A percentile compares a stretch with the other conserved stretches of the same genome.
These are phyloP conservation scores for Detonula confervacea DNA, from an alignment of 352 stramenopile species.

Conservation along the genomic window DNA sequence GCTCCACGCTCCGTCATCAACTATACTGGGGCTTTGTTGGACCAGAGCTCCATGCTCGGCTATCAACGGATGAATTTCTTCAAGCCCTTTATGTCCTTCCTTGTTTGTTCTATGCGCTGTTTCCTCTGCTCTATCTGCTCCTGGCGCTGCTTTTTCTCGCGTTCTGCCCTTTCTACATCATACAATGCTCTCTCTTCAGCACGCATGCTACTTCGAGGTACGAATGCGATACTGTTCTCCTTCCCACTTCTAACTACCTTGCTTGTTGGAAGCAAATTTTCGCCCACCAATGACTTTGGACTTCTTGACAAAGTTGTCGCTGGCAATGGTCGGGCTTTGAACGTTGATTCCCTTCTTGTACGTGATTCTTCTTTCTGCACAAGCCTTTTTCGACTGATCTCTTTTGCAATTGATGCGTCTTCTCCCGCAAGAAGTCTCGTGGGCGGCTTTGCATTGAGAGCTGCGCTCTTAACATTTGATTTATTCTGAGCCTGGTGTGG, in stretches of 20 bases:
- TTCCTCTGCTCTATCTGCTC: slow-evolving; percentile 24
- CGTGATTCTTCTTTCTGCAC: slow-evolving; percentile 46
- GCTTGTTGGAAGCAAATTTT: slow-evolving; percentile 11
- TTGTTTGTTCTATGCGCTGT: slow-evolving; percentile 29
- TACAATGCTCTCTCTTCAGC: slow-evolving; percentile 41
- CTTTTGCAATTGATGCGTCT: slow-evolving; percentile 47
- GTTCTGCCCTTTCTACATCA: slow-evolving; percentile 29
- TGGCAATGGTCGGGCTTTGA: slow-evolving; percentile 49
- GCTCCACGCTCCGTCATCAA: too few relatives aligned
- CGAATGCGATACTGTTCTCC: slow-evolving; percentile 41
- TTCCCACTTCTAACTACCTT: slow-evolving; percentile 19
- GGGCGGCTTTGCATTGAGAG: slow-evolving; percentile 44
- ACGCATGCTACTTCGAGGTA: slow-evolving; percentile 29
- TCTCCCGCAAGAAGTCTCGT: slow-evolving; percentile 45
- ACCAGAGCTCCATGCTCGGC: slow-evolving; percentile 3
- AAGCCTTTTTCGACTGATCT: slow-evolving; percentile 30
- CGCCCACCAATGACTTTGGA: slow-evolving; percentile 4
- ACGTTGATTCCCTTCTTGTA: slow-evolving; percentile 36
- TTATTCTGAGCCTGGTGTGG: slow-evolving; percentile 26
- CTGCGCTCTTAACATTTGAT: slow-evolving; percentile 14
- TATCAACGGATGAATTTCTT: slow-evolving; percentile 29
- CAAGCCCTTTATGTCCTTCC: slow-evolving; percentile 44
- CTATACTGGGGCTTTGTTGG: not conserved
- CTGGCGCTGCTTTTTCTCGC: slow-evolving; percentile 24
- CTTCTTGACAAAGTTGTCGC: slow-evolving; percentile 11